A percentile compares a stretch with the other conserved stretches of the same genome.
These are phyloP conservation scores for Pseudozyma pruni DNA, from an alignment of 1,284 basidiomycete genomes.

Conservation along the genomic window DNA sequence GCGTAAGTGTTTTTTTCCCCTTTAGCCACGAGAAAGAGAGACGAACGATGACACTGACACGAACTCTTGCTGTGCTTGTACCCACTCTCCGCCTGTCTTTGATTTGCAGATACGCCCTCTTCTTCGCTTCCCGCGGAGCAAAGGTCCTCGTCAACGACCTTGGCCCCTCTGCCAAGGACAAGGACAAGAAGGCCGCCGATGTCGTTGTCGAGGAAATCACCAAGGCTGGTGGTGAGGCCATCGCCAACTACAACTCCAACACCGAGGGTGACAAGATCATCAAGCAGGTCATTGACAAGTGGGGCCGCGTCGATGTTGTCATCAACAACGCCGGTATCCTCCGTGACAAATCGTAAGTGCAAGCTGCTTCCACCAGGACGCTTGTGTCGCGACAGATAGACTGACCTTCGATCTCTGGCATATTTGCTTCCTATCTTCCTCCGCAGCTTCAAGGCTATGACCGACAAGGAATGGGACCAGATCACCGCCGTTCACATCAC, in stretches of 20 bases:
- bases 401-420: conserved; percentile 1
- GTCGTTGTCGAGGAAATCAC: conserved; percentile 91
- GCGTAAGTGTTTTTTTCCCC: conserved; percentile 73
- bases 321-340: conserved; percentile 98
- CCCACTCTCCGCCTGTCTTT: background rate
- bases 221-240: conserved; percentile 73
- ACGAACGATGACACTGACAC: conserved; percentile 1
- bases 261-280: conserved; percentile 89
- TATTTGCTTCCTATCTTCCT: background rate
- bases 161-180: conserved; percentile 80
- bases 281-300: conserved; percentile 85
- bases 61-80: background rate
- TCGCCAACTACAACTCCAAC: conserved; percentile 85
- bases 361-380: background rate
- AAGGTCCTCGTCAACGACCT: conserved; percentile 77
- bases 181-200: conserved; percentile 87
- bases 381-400: background rate
- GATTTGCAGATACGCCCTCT: conserved; percentile 80
- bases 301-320: conserved; percentile 76
- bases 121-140: conserved; percentile 85
- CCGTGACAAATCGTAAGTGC: conserved; percentile 71
- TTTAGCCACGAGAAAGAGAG: background rate
- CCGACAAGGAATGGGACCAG: conserved; percentile 69
- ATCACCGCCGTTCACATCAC: conserved; percentile 90
- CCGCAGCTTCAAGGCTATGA: conserved; percentile 68